Base-by-base conservation (phyloP, 1,139 yeast species). In the Debaryomyces sp. region DNA sequence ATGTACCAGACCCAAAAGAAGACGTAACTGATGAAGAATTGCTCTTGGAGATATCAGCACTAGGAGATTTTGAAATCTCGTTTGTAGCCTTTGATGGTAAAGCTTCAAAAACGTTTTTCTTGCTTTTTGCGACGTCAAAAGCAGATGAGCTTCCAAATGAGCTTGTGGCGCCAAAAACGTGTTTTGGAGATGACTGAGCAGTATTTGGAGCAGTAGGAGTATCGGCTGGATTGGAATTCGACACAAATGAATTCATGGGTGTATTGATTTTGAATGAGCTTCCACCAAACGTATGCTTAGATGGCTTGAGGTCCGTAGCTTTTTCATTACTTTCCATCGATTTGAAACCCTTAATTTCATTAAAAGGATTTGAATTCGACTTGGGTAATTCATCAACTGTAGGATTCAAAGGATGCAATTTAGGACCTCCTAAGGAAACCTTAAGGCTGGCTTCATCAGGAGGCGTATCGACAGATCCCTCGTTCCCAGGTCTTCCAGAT, bases 91-190 rank as follows among this genome's bases (percentile, higher is more conserved):
- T 49, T 29, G 63, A 48, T 30, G 61, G 56, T 13, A 59, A 47
- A 9, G 60, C 41, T 18, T 67, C 78, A 59, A 78, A 78, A 0
- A 74, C 77, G 51, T 67, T 74, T 47, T 68, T 70, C 38, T 56
- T 62, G 27, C 53, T 59, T 45, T 64, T 66, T 47, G 62, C 43
- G 22, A 53, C 59, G n/a, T 60, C 63, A 26, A 55, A 44, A 2
- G 59, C 48, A 4, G 61, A 49, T 5, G 70, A 62, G 17, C 76
- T 81, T n/a, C 86, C 86, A 67, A 86, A 85, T 1, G 84, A 61
- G 2, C 80, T 74, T n/a, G 80, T 67, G 6, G 82, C 66, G 4
- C 80, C 80, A 61, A 75, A 75, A 0, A 69, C 74, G 2, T 75
- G 75, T 47, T 61, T 64, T 33, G 62, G 49, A 4, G 65, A 23